A percentile compares a stretch with the other conserved stretches of the same genome.
These are phyloP conservation scores for Jackrogersella multiformis DNA, from an alignment of 495 filamentous ascomycete species.

Conservation along the genomic window DNA sequence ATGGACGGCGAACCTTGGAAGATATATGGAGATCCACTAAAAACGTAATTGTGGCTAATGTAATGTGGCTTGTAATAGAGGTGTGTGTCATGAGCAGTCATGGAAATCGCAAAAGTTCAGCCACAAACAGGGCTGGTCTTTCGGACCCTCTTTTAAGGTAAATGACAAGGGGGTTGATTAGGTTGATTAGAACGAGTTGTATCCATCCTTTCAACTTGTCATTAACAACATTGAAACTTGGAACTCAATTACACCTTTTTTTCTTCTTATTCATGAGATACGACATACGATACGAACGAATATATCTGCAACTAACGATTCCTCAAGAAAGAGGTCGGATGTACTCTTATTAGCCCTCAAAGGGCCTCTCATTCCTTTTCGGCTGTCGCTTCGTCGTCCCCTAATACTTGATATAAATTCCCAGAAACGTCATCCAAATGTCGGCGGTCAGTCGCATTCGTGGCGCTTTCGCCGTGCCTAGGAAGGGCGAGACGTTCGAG, in stretches of 20 bases:
- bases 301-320: neutral
- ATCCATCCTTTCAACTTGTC: conserved; percentile 31
- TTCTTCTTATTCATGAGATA: conserved; percentile 8
- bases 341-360: conserved; percentile 35
- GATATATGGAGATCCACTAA: neutral
- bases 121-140: too few species aligned
- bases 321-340: conserved; percentile 24
- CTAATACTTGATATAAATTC: conserved; percentile 2
- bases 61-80: conserved; percentile 8
- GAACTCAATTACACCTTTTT: too few species aligned
- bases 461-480: conserved; percentile 87
- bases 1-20: too few species aligned
- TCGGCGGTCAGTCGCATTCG: conserved; percentile 93
- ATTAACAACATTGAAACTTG: neutral
- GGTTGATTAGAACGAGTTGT: conserved; percentile 1
- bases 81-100: too few species aligned
- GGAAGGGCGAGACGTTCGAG: conserved; percentile 99
- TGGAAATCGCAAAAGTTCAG: too few species aligned
- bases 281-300: conserved; percentile 17
- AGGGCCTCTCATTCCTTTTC: conserved; percentile 34
- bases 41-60: neutral
- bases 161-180: conserved; percentile 29
- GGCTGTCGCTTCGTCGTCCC: conserved; percentile 9
- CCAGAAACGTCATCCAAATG: conserved; percentile 14
- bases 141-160: neutral